A percentile compares a stretch with the other conserved stretches of the same genome.
These are phyloP conservation scores for Cryptococcus maquisensis DNA, from an alignment of 1,284 basidiomycete genomes.

Conservation along the genomic window DNA sequence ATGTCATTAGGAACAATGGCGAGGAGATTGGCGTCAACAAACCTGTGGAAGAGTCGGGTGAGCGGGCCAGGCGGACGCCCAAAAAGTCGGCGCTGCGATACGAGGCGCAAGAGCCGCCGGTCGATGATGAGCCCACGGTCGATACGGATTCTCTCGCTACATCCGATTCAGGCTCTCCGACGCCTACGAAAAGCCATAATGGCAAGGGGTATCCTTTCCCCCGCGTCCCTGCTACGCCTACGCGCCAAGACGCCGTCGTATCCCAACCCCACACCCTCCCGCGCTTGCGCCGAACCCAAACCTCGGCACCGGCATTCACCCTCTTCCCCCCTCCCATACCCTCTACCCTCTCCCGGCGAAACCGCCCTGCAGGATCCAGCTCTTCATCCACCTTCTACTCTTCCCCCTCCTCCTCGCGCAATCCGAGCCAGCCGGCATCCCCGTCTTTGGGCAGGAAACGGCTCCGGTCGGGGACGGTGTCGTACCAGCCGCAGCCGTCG, in stretches of 20 bases:
- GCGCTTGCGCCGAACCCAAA: constrained; percentile 7
- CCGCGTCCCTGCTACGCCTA: not conserved
- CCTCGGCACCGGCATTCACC: not conserved
- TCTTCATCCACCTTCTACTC: constrained; percentile 24
- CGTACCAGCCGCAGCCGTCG: constrained; percentile 22
- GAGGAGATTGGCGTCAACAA: constrained; percentile 9
- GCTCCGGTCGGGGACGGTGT: constrained; percentile 15
- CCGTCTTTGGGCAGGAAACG: constrained; percentile 18
- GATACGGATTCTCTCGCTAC: constrained; percentile 22
- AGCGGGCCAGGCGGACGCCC: not conserved
- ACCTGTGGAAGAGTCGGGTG: not conserved
- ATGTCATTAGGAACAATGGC: constrained; percentile 15
- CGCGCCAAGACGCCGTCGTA: not conserved
- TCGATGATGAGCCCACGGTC: constrained; percentile 10
- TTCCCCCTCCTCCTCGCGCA: constrained; percentile 7
- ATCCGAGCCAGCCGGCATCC: constrained; percentile 30
- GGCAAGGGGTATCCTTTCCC: not conserved
- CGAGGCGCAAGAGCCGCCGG: not conserved
- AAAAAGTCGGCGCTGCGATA: not conserved
- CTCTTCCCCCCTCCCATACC: constrained; percentile 3
- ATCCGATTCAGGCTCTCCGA: constrained; percentile 17
- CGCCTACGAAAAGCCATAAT: constrained; percentile 7
- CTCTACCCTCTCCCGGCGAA: constrained; percentile 12
- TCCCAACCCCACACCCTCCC: constrained; percentile 8
- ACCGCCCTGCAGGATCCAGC: constrained; percentile 18